Evolutionary conservation across 2,329 filamentous ascomycete genomes (phyloP).

Genomic region (Ascomycota sp.): DNA sequence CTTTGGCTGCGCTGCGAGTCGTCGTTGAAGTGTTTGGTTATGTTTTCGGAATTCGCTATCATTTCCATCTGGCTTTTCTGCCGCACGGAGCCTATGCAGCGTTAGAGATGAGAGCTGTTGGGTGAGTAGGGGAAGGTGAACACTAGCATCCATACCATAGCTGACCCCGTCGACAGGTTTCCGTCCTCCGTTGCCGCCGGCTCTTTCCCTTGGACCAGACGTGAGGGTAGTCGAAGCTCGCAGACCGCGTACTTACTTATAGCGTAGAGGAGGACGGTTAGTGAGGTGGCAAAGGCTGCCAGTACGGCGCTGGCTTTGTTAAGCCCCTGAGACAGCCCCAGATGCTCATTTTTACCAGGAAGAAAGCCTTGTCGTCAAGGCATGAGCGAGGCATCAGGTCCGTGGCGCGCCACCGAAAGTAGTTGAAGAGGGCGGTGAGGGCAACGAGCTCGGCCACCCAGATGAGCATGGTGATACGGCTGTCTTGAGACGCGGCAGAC

Average conservation of each 20-base stretch:
- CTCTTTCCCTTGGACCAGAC: no score
- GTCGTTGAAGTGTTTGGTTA: background rate
- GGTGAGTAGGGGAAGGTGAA: no score
- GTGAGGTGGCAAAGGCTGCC: slow-evolving; percentile 1
- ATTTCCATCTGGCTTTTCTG: no score
- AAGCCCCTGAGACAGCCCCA: slow-evolving; percentile 8
- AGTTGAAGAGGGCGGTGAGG: slow-evolving; percentile 5
- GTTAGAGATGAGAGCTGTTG: no score
- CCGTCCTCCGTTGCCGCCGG: no score
- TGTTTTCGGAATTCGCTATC: no score
- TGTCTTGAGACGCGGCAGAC: slow-evolving; percentile 4
- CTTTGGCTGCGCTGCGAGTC: background rate
- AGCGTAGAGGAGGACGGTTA: slow-evolving; percentile 3
- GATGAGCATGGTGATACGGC: slow-evolving; percentile 4
- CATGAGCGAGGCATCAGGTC: slow-evolving; percentile 5
- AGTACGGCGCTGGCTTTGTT: slow-evolving; percentile 7
- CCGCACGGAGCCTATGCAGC: no score
- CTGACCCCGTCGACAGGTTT: no score
- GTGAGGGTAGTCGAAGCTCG: background rate
- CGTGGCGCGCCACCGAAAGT: slow-evolving; percentile 9
- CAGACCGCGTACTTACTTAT: slow-evolving; percentile 2
- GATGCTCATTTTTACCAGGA: slow-evolving; percentile 10
- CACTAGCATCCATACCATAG: no score
- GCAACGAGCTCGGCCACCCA: slow-evolving; percentile 5
- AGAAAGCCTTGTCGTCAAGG: slow-evolving; percentile 7